Evolutionary conservation across 805 yeast species (phyloP).

Genomic region (Kregervanrija fluxuum): DNA sequence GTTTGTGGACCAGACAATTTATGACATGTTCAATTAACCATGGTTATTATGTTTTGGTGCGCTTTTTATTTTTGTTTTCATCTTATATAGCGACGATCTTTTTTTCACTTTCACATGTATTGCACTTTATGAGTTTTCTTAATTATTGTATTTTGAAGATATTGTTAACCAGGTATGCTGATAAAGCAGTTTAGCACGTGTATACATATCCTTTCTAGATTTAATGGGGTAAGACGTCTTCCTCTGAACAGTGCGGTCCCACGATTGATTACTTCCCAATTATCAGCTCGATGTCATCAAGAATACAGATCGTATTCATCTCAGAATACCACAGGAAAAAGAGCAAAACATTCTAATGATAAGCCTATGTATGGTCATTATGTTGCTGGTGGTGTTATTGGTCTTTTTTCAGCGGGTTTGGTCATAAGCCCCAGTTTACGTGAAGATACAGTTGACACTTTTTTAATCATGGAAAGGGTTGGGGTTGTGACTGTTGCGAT

Average conservation of each 20-base stretch:
- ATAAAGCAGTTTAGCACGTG: no score
- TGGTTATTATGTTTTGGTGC: background rate
- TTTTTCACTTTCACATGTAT: no score
- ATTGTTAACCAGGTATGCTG: no score
- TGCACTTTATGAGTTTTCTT: no score
- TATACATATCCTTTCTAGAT: no score
- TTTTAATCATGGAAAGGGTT: constrained; percentile 40
- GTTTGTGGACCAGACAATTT: constrained; percentile 12
- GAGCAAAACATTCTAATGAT: background rate
- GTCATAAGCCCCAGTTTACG: constrained; percentile 30
- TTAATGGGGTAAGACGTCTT: no score
- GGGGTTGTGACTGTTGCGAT: constrained; percentile 66
- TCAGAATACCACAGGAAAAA: no score
- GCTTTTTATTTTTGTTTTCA: background rate
- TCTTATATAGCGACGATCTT: background rate
- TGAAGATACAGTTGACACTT: constrained; percentile 27
- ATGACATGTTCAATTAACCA: constrained; percentile 9
- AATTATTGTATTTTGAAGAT: no score
- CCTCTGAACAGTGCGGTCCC: no score
- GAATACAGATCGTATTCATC: no score
- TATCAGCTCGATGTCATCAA: no score
- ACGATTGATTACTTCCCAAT: no score
- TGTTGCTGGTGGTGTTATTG: constrained; percentile 9
- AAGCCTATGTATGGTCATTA: constrained; percentile 5
- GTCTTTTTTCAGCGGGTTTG: constrained; percentile 15